phyloP scores from a whole-genome alignment of 2,329 filamentous ascomycete species.

The Camillea tinctor region DNA sequence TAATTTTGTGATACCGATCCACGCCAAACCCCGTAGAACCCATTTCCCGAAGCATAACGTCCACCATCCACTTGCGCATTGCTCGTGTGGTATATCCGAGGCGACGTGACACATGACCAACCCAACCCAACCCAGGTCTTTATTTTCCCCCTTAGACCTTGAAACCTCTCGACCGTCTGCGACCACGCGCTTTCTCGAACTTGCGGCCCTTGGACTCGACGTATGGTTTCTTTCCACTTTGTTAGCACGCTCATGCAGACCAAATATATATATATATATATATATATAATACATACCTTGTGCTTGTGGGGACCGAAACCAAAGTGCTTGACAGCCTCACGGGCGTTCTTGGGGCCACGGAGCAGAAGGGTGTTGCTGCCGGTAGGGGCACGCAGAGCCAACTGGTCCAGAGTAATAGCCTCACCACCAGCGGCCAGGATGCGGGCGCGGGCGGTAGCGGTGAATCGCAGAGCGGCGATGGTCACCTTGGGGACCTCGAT shows the following conservation, averaged over 20 bases:
- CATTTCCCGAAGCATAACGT: slow-evolving; percentile 32
- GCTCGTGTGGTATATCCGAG: slow-evolving; percentile 31
- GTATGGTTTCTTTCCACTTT: slow-evolving; percentile 75
- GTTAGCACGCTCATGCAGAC: slow-evolving; percentile 31
- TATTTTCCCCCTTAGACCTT: slow-evolving; percentile 83
- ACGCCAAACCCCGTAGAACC: slow-evolving; percentile 44
- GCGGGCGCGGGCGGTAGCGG: slow-evolving; percentile 89
- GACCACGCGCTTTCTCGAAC: slow-evolving; percentile 98
- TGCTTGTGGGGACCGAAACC: slow-evolving; percentile 96
- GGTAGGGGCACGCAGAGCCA: slow-evolving; percentile 91
- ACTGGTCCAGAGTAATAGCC: slow-evolving; percentile 93
- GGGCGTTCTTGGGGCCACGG: slow-evolving; percentile 95
- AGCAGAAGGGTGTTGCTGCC: slow-evolving; percentile 96
- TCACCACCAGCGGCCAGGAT: slow-evolving; percentile 93
- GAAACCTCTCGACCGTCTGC: slow-evolving; percentile 98
- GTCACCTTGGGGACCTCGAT: slow-evolving; percentile 88
- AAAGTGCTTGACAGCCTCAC: slow-evolving; percentile 99
- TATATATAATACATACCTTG: slow-evolving; percentile 66
- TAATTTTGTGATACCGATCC: slow-evolving; percentile 44
- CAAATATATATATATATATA: background rate
- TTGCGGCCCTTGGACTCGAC: slow-evolving; percentile 99
- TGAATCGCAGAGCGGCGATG: slow-evolving; percentile 94
- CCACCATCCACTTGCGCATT: slow-evolving; percentile 26
- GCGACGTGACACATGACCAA: slow-evolving; percentile 31
- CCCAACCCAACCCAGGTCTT: slow-evolving; percentile 23